Evolutionary conservation across 1,284 basidiomycete species (phyloP).

Genomic region (Ustilago bromivora): DNA sequence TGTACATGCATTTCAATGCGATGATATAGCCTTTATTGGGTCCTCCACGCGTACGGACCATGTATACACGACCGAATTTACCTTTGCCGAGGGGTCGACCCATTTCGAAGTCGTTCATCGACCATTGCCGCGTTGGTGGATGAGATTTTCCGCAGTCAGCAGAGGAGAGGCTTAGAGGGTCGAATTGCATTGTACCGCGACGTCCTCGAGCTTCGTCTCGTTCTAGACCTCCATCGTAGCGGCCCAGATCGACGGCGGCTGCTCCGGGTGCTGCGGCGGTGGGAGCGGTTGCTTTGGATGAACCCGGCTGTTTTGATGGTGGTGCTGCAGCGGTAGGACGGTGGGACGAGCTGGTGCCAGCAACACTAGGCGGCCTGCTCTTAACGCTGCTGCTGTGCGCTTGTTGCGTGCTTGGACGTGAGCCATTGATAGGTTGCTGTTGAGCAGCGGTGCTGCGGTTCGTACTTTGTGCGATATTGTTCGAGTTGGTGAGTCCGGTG

Average conservation of each 20-base stretch:
- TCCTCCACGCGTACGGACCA: constrained; percentile 85
- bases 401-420: constrained; percentile 35
- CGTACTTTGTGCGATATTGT: constrained; percentile 29
- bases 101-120: constrained; percentile 88
- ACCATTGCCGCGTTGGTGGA: constrained; percentile 75
- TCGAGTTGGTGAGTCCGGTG: constrained; percentile 22
- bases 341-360: constrained; percentile 18
- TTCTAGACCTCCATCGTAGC: constrained; percentile 70
- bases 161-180: constrained; percentile 37
- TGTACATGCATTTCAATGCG: constrained; percentile 96
- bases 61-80: constrained; percentile 98
- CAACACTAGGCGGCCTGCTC: constrained; percentile 41
- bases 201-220: constrained; percentile 68
- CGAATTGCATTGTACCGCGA: constrained; percentile 45
- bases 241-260: constrained; percentile 62
- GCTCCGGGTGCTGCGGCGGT: constrained; percentile 1
- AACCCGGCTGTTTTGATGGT: constrained; percentile 11
- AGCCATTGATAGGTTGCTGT: constrained; percentile 30
- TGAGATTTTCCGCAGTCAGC: constrained; percentile 33
- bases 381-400: constrained; percentile 8
- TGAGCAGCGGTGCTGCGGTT: constrained; percentile 12
- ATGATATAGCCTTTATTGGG: constrained; percentile 79
- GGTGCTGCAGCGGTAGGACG: constrained; percentile 11
- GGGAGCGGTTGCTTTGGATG: constrained; percentile 9
- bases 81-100: constrained; percentile 96